Evolutionary conservation across 2,329 filamentous ascomycete genomes (phyloP).

Genomic region (Ophiostoma quercus): DNA sequence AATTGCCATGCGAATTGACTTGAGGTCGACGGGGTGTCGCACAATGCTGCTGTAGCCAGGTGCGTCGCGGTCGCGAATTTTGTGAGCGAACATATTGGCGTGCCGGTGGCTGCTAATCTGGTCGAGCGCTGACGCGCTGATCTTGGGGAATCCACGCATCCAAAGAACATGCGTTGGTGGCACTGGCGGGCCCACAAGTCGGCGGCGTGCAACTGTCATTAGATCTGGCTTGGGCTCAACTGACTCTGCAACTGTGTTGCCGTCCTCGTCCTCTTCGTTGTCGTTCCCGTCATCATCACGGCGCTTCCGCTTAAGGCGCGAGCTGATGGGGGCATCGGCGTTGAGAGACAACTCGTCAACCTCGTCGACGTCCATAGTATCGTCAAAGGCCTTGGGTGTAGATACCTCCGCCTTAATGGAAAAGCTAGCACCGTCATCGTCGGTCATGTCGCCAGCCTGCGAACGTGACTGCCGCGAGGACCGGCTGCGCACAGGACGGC

Average conservation of each 20-base stretch:
- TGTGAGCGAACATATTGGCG: slow-evolving; percentile 73
- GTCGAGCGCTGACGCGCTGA: slow-evolving; percentile 66
- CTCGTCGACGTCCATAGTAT: slow-evolving; percentile 52
- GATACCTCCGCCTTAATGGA: slow-evolving; percentile 55
- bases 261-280: slow-evolving; percentile 7
- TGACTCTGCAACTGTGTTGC: not conserved
- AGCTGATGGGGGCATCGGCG: slow-evolving; percentile 21
- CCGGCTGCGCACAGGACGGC: slow-evolving; percentile 18
- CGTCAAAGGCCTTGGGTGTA: slow-evolving; percentile 50
- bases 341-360: slow-evolving; percentile 43
- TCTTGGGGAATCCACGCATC: slow-evolving; percentile 69
- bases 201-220: slow-evolving; percentile 27
- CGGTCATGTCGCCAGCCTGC: not conserved
- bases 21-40: slow-evolving; percentile 69
- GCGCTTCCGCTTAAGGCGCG: slow-evolving; percentile 52
- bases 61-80: slow-evolving; percentile 67
- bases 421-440: slow-evolving; percentile 7
- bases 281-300: slow-evolving; percentile 39
- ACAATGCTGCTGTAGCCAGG: slow-evolving; percentile 72
- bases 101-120: slow-evolving; percentile 72
- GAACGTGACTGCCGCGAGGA: slow-evolving; percentile 13
- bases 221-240: slow-evolving; percentile 15
- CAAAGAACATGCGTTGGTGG: slow-evolving; percentile 66
- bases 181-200: slow-evolving; percentile 37
- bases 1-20: slow-evolving; percentile 69